Conservation (phyloP, 2,329 filamentous ascomycete species). For the Penicillium corylophilum region DNA sequence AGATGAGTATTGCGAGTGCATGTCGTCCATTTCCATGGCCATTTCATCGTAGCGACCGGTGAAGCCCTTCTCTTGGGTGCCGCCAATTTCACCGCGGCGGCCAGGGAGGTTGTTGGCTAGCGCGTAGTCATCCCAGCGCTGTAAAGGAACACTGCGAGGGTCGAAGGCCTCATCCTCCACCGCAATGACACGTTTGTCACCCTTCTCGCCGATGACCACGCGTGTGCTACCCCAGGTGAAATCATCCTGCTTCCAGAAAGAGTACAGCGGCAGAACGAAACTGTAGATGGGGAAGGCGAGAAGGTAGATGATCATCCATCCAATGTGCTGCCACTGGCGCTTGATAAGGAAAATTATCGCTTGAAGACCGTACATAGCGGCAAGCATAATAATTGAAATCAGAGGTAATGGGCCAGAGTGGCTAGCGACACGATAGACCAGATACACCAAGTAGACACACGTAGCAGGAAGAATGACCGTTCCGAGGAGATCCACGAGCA, state of each 20-base stretch:
- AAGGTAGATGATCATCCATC: slow-evolving; percentile 99
- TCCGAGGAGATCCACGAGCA: slow-evolving; percentile 89
- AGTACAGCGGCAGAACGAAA: slow-evolving; percentile 87
- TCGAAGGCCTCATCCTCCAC: slow-evolving; percentile 83
- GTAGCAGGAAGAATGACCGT: slow-evolving; percentile 90
- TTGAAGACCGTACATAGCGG: slow-evolving; percentile 90
- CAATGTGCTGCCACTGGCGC: slow-evolving; percentile 95
- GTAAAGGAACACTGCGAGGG: slow-evolving; percentile 86
- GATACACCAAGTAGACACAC: slow-evolving; percentile 79
- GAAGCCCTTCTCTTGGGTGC: slow-evolving; percentile 61
- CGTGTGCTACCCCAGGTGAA: slow-evolving; percentile 99
- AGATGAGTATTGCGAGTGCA: slow-evolving; percentile 93
- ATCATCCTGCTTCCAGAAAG: slow-evolving; percentile 99
- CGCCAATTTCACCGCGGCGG: slow-evolving; percentile 68
- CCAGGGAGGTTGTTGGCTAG: slow-evolving; percentile 82
- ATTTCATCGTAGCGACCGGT: slow-evolving; percentile 66
- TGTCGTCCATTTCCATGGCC: slow-evolving; percentile 95
- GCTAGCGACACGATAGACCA: slow-evolving; percentile 76
- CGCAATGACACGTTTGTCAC: slow-evolving; percentile 84
- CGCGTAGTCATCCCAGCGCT: slow-evolving; percentile 97
- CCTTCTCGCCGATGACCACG: slow-evolving; percentile 93
- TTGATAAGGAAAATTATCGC: slow-evolving; percentile 95
- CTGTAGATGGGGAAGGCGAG: slow-evolving; percentile 94
- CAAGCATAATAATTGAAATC: slow-evolving; percentile 86
- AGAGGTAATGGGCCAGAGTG: slow-evolving; percentile 73